Percentiles rank a stretch among this genome's conserved stretches.
These are phyloP conservation scores for Benincasa hispida DNA, from an alignment of 306 rosid species.

Conservation along the genomic window DNA sequence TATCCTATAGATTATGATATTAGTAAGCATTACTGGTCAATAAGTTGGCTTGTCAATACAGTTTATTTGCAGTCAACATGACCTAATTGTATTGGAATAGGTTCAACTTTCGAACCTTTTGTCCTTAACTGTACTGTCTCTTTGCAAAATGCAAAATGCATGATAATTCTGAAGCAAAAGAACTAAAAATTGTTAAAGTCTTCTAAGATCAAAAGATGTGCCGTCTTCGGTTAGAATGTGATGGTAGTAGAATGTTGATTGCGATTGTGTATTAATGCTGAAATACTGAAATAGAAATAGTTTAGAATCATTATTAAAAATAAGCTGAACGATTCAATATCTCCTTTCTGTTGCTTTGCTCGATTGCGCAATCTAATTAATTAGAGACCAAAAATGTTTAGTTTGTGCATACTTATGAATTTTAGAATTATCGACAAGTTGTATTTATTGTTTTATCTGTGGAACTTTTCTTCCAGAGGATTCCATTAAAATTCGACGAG, in stretches of 20 bases:
- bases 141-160: neutral
- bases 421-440: neutral
- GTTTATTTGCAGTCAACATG: neutral
- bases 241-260: neutral
- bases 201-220: too few species aligned
- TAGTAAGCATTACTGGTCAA: neutral
- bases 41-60: neutral
- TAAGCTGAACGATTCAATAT: neutral
- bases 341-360: neutral
- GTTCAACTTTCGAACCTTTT: neutral
- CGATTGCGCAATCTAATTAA: neutral
- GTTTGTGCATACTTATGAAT: neutral
- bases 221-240: too few species aligned
- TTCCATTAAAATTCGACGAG: conserved; percentile 44
- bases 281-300: neutral
- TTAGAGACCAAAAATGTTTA: neutral
- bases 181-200: too few species aligned
- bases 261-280: neutral
- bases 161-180: too few species aligned
- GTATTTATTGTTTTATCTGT: neutral
- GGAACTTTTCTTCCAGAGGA: conserved; percentile 38
- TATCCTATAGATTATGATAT: neutral
- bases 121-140: neutral
- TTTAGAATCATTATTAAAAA: neutral
- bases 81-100: neutral